Base-by-base conservation (phyloP, 495 filamentous ascomycete species). In the Tuber microsphaerosporum region DNA sequence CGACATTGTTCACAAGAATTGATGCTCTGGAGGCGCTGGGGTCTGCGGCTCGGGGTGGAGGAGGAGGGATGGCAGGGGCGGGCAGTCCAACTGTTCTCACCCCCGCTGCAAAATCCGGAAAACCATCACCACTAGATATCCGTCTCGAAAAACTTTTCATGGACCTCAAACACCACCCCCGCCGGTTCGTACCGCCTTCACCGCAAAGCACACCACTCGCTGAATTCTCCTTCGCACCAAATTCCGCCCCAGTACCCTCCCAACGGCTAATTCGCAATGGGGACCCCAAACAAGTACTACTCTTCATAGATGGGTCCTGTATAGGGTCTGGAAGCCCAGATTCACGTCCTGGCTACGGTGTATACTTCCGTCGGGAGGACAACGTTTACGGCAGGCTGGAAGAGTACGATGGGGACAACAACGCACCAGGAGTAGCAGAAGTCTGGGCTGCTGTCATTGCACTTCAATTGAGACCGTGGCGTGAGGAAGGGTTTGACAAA, bases 231-330 rank as follows among this genome's bases (percentile, higher is more conserved):
- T 19, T 61, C 45, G 43, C 70, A 42, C n/a, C 3, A 9, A 43
- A 41, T 61, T 43, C 61, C n/a, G 34, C 20, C 41, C 6, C 74
- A 26, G 56, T 65, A 31, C 26, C 46, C 10, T 37, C 43, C 17
- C 16, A 39, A 37, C 74, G 74, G 41, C 44, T 75, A 42, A 34
- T 75, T 37, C 43, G 42, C 20, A 75, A n/a, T 22, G 68, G 70
- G 2, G 74, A 73, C 14, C 71, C 74, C 22, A 65, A 26, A 19
- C 70, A 75, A 31, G 44, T 74, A 31, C 74, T 75, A 41, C 20
- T 75, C n/a, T 75, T 73, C 71, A 34, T 65, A 65, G 56, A 65
- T 19, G 56, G 56, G 26, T 65, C 56, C 16, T 73, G 44, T 9
- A n/a, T 71, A 26, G 69, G 48, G 48, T 17, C n/a, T 10, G 39